Conservation (phyloP, 1,284 basidiomycete species). For the Pulchroboletus neoregius region DNA sequence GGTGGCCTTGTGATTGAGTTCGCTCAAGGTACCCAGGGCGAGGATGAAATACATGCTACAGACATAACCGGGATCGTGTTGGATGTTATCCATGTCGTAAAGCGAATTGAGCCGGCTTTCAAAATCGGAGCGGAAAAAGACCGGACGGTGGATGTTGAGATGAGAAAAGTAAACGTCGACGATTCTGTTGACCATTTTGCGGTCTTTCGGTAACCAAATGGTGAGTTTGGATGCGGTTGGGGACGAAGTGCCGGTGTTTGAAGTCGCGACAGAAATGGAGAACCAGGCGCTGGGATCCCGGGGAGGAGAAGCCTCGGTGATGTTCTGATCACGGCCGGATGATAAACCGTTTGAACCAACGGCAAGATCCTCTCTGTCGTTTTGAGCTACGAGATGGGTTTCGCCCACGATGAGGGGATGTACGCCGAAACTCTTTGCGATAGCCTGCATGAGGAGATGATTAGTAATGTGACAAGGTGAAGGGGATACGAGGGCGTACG, state of each 20-base stretch:
- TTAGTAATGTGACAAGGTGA: constrained; percentile 8
- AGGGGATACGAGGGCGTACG: constrained; percentile 32
- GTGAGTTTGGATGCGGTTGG: constrained; percentile 38
- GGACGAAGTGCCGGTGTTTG: constrained; percentile 39
- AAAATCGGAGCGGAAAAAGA: constrained; percentile 64
- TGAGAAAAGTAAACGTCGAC: constrained; percentile 67
- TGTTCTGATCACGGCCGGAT: constrained; percentile 62
- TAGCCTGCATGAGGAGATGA: constrained; percentile 39
- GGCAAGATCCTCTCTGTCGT: constrained; percentile 67
- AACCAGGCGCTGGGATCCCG: constrained; percentile 61
- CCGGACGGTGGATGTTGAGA: constrained; percentile 74
- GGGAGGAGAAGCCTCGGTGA: constrained; percentile 53
- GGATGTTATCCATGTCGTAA: constrained; percentile 51
- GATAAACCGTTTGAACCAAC: constrained; percentile 66
- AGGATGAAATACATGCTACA: constrained; percentile 73
- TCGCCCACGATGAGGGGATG: constrained; percentile 63
- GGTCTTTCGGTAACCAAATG: constrained; percentile 72
- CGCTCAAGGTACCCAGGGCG: constrained; percentile 75
- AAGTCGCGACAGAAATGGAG: constrained; percentile 45
- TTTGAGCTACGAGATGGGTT: constrained; percentile 45
- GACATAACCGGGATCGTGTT: constrained; percentile 69
- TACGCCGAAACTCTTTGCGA: constrained; percentile 77
- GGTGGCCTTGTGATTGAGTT: constrained; percentile 65
- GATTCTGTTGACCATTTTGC: constrained; percentile 56
- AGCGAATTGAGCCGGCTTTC: constrained; percentile 56